Evolutionary conservation across 129 eudicot species (phyloP), one percentile per base, ranked within the genome.

Genomic region (Helianthus tuberosus): DNA sequence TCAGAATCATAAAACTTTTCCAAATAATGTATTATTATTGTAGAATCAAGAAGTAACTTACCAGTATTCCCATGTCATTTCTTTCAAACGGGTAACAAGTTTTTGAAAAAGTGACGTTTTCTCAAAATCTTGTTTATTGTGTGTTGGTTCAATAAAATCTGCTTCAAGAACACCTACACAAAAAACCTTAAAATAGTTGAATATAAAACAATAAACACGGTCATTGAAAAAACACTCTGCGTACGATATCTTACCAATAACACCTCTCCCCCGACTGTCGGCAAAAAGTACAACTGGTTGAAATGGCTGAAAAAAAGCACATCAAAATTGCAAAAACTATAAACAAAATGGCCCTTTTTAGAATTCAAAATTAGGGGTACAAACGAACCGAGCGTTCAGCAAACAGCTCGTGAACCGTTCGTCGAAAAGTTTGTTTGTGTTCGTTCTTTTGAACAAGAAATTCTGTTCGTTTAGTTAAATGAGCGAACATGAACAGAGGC

Each of bases 71-170:
- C 79, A 80, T 77, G 98, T 87, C 98, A 92, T 92, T 16, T 89
- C 96, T 75, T 87, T 92, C 77, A 92, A 81, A 11, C 96, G 97
- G 29, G 52, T 35, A 74, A 90, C 96, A 66, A 90, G 96, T 88
- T 85, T 93, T 77, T 93, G 97, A 68, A 83, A 90, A 63, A 88
- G 79, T 53, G 89, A 76, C 11, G 97, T 93, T 83, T 87, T 90
- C 85, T 93, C 98, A 77, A 93, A 93, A 74, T 93, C 98, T 76
- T 93, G 97, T 82, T 90, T 93, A 64, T 83, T 93, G 70, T 93
- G 98, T 8, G 92, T 84, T 36, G 98, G 98, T 85, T 88, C 84
- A 66, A 93, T 77, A 79, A 93, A 90, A 68, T 93, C 85, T 83
- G 96, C 86, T 78, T 93, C 97, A 29, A 93, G 84, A 66, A 90